Evolutionary conservation across 495 filamentous ascomycete species (phyloP), one percentile per base, ranked within the genome.

Genomic region (Penicillium egyptiacum): DNA sequence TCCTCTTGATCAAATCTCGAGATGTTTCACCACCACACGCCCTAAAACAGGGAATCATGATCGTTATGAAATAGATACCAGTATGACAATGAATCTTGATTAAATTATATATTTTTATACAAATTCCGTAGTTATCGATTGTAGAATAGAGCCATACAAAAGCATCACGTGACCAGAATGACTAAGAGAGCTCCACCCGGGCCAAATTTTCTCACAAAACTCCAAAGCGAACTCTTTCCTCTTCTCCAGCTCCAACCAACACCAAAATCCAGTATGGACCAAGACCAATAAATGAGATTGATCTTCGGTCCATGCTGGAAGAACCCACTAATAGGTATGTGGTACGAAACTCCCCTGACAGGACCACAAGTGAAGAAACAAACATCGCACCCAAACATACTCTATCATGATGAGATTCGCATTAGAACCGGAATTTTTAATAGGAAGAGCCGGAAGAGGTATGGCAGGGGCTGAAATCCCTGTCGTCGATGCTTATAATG

Each of bases 391-490:
- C 53, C 61, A 59, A 42, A 63, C 61, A 48, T 55, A 49, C 57
- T 59, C 62, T 55, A 31, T 43, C 61, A 77, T 78, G 76, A 79
- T 78, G 75, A 79, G 71, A 74, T 65, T 20, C 50, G 50, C 50
- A 54, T 61, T 60, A 39, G 70, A 76, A 79, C 76, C 76, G 70
- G 63, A 59, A 69, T 68, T 67, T 71, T 75, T 30, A 48, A 47
- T 79, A 79, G 76, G 76, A 79, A 79, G 76, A 79, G 76, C 76
- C 76, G 76, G 75, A 79, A 78, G 63, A 79, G 76, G 76, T 72
- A 77, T 79, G 75, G 47, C 75, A 69, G 57, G 59, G 50, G 47
- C 55, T 58, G 37, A 61, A 47, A 55, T 53, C 51, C 49, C 63
- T 73, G 76, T 73, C 70, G 75, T 78, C 76, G 76, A 66, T 79